Base-by-base conservation (phyloP, 208 protist species). In the Wallacemonas sp. region DNA sequence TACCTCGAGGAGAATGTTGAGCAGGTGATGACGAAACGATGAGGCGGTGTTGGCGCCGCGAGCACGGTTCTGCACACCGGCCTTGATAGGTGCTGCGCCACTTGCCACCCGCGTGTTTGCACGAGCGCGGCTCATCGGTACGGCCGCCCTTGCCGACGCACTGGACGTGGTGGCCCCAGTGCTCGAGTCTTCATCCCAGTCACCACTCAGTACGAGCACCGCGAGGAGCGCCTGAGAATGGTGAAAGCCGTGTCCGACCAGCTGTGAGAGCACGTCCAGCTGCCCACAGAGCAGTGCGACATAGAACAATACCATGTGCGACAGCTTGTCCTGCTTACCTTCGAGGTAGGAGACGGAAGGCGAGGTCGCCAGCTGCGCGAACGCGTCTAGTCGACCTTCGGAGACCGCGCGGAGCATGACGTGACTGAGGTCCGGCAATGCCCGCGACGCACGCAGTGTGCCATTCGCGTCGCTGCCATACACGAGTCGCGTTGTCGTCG, bases 371-470 rank as follows among this genome's bases (percentile, higher is more conserved):
- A 91, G 74, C 52, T 86, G 80, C 26, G 83, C 60, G 33, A 93
- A 69, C 0, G 77, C 79, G 15, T 89, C 83, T 3, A 50, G 38
- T 3, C 82, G 70, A 0, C 87, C 87, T 53, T 93, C 81, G 3
- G 53, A 63, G 22, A 93, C 67, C n/a, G 83, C 78, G 10, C 81
- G 68, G 38, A 89, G 54, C 54, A 93, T 64, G 52, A 93, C 87
- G 17, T 85, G 79, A 3, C 76, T 73, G 10, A 93, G 71, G 60
- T 93, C 87, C 12, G 87, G 87, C n/a, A 91, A 71, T 19, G 83
- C 73, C 21, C 81, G 79, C 8, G 79, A 76, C 38, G 71, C 63
- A 5, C 75, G 73, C 54, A 85, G 54, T 13, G 73, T 63, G 52
- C 27, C 60, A 33, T 55, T 65, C 9, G 26, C 33, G 27, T 37